Conservation (phyloP, 345 rosid species). For the Orychophragmus violaceus region DNA sequence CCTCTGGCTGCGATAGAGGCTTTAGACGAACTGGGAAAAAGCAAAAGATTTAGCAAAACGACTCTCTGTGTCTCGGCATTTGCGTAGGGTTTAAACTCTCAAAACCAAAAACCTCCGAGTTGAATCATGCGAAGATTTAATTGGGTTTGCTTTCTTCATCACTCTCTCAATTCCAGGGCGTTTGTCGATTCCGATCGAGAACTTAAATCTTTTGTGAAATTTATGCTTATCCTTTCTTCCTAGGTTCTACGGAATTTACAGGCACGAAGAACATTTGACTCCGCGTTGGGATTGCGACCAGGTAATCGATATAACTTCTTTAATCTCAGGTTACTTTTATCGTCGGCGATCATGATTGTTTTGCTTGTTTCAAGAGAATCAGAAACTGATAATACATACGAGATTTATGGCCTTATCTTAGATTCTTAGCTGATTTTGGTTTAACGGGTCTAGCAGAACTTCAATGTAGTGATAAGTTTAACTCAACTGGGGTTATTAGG, state of each 20-base stretch:
- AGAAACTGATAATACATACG: background rate
- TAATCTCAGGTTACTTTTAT: background rate
- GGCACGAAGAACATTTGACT: slow-evolving; percentile 30
- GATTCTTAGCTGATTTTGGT: background rate
- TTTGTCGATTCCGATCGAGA: background rate
- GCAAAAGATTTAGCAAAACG: background rate
- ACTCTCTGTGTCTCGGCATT: background rate
- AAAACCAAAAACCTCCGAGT: slow-evolving; percentile 7
- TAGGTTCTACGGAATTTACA: slow-evolving; percentile 51
- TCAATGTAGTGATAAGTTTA: background rate
- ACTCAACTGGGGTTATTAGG: background rate
- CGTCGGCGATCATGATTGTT: background rate
- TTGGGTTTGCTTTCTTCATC: slow-evolving; percentile 31
- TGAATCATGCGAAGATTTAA: slow-evolving; percentile 44
- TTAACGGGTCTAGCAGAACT: background rate
- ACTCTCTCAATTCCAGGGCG: background rate
- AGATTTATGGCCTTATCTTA: background rate
- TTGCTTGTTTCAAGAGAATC: background rate
- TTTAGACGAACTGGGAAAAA: background rate
- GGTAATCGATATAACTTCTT: slow-evolving; percentile 22
- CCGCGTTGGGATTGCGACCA: slow-evolving; percentile 24
- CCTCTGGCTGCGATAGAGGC: background rate
- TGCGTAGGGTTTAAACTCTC: slow-evolving; percentile 21
- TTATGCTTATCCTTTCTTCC: background rate
- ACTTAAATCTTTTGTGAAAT: background rate